A percentile compares a stretch with the other conserved stretches of the same genome.
Conservation (phyloP, 1,284 basidiomycete genomes). For the Grifola frondosa region DNA sequence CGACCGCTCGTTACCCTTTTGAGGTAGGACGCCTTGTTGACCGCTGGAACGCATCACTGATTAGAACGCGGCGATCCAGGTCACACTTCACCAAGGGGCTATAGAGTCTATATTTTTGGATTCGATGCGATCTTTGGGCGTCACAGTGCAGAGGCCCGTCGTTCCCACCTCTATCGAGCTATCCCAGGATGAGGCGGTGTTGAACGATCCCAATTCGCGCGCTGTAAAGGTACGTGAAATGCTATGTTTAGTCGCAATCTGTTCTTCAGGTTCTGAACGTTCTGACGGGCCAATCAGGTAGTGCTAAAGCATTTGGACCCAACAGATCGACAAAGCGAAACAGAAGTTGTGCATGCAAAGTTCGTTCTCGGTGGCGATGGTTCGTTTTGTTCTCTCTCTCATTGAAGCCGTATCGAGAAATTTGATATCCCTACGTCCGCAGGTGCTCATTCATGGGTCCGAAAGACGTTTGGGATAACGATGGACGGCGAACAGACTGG, state of each 20-base stretch:
- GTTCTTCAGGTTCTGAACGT: not conserved
- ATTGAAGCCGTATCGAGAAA: not conserved
- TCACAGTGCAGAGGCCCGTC: slow-evolving; percentile 56
- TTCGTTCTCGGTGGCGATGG: slow-evolving; percentile 59
- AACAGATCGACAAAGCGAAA: slow-evolving; percentile 25
- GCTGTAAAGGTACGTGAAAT: slow-evolving; percentile 57
- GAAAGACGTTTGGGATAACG: slow-evolving; percentile 62
- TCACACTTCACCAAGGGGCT: slow-evolving; percentile 73
- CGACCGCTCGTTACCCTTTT: slow-evolving; percentile 58
- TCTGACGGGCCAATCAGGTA: slow-evolving; percentile 26
- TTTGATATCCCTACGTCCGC: not conserved
- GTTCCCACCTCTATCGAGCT: slow-evolving; percentile 55
- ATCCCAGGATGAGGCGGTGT: slow-evolving; percentile 38
- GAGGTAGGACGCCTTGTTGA: slow-evolving; percentile 49
- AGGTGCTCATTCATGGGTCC: slow-evolving; percentile 84
- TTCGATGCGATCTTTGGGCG: slow-evolving; percentile 50
- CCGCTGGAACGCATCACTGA: too few species aligned
- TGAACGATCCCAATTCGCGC: slow-evolving; percentile 46
- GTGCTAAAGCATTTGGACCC: slow-evolving; percentile 33
- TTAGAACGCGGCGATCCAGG: slow-evolving; percentile 32
- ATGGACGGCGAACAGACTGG: slow-evolving; percentile 80
- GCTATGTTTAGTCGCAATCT: not conserved
- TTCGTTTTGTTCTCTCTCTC: slow-evolving; percentile 10
- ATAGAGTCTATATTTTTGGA: slow-evolving; percentile 72
- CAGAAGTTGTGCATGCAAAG: slow-evolving; percentile 51